Evolutionary conservation across 768 basidiomycete species (phyloP), one percentile per base, ranked within the genome.

Genomic region (Tulasnella sp.): DNA sequence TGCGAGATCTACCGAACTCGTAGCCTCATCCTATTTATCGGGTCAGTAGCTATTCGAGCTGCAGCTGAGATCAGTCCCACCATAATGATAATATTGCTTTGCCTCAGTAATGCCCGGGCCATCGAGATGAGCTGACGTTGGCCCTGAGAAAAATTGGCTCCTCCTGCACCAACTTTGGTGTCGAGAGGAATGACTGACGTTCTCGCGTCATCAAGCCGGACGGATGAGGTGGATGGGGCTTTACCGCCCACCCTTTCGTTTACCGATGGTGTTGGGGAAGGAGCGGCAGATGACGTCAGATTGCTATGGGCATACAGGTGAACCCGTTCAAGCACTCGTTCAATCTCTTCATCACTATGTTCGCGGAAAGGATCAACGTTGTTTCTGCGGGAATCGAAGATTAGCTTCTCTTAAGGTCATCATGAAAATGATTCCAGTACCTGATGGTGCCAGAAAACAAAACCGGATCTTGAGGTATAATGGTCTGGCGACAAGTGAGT

Each of bases 71-170:
- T 16, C 9, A 9, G 15, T n/a, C 16, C 39, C 42, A 44, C 20
- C 12, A 19, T 10, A 52, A 10, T 9, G 20, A 52, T 8, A 13
- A 13, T 19, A n/a, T n/a, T 52, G n/a, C 15, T 9, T 10, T 16
- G n/a, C 20, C 12, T 9, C 15, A 24, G 40, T 9, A n/a, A 48
- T 34, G 61, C 61, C 43, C 61, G 55, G 2, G 61, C 61, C 57
- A 62, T 54, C 7, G 61, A 58, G 25, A 62, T 48, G 1, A 62
- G 47, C 47, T 72, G 71, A n/a, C 70, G 48, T 54, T 72, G 70
- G 7, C 71, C 70, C 19, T 66, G 65, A 12, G 65, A 67, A 56
- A 71, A 69, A 56, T 72, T 72, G 34, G 60, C 58, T 16, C 69
- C 69, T 12, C 69, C 69, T 7, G 62, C 64, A 39, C 63, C 62